Conservation (phyloP, 768 basidiomycete genomes). For the Lyophyllum shimeji region DNA sequence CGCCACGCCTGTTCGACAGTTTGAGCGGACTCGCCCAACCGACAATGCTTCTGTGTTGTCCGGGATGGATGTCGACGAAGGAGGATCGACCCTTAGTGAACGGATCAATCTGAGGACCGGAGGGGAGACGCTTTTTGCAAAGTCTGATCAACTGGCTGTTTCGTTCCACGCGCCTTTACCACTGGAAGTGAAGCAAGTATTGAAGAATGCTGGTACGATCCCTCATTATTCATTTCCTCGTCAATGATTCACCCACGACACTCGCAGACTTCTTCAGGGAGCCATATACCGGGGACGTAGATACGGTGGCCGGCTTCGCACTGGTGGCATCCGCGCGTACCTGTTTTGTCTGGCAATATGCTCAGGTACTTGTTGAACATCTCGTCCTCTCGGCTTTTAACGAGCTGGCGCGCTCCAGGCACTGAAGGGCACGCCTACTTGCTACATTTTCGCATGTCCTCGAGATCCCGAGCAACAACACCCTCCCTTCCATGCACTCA, state of each 20-base stretch:
- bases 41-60: conserved; percentile 47
- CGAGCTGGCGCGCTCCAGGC: conserved; percentile 32
- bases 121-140: conserved; percentile 58
- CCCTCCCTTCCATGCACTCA: conserved; percentile 59
- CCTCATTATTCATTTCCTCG: neutral
- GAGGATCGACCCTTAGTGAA: conserved; percentile 37
- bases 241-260: neutral
- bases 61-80: conserved; percentile 71
- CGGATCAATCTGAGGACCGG: conserved; percentile 31
- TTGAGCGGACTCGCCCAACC: conserved; percentile 16
- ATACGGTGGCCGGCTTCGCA: conserved; percentile 71
- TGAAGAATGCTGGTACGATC: conserved; percentile 62
- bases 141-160: conserved; percentile 69
- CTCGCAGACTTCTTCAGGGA: conserved; percentile 64
- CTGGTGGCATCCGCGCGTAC: conserved; percentile 70
- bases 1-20: conserved; percentile 36
- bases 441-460: conserved; percentile 81
- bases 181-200: conserved; percentile 69
- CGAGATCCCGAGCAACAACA: conserved; percentile 35
- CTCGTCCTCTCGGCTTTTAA: conserved; percentile 2
- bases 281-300: conserved; percentile 68
- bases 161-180: conserved; percentile 71
- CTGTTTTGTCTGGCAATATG: conserved; percentile 85
- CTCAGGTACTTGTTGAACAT: conserved; percentile 43
- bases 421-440: conserved; percentile 71